phyloP scores from a whole-genome alignment of 2,329 filamentous ascomycete species.

The Sporothrix mexicana region DNA sequence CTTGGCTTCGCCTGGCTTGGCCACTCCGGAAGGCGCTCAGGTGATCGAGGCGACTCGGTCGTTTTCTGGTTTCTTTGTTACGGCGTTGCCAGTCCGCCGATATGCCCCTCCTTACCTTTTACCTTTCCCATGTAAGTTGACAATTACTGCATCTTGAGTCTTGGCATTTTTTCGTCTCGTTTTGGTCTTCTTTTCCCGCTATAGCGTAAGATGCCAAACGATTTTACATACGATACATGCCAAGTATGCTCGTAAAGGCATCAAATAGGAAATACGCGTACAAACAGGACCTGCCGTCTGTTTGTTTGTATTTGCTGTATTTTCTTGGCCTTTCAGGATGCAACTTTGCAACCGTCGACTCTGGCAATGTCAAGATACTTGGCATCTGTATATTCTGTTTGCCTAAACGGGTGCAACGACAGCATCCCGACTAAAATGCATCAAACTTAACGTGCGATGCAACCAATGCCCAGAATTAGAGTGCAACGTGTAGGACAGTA shows the following conservation, averaged over 20 bases:
- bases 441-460: neutral
- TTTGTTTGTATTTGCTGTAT: neutral
- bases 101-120: neutral
- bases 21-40: neutral
- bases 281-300: neutral
- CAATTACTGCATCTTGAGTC: too few relatives aligned
- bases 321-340: neutral
- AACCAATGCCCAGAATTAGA: neutral
- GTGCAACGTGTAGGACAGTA: too few relatives aligned
- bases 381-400: too few relatives aligned
- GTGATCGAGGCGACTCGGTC: neutral
- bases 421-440: too few relatives aligned
- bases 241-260: neutral
- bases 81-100: neutral
- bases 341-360: neutral
- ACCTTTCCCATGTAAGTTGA: neutral
- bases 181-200: too few relatives aligned
- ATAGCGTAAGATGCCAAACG: too few relatives aligned
- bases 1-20: neutral
- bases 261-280: neutral
- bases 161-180: neutral
- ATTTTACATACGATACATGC: too few relatives aligned
- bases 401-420: too few relatives aligned
- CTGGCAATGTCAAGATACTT: too few relatives aligned
- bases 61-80: neutral